Conservation (phyloP, 2,329 filamentous ascomycete species). For the Fusarium proliferatum region DNA sequence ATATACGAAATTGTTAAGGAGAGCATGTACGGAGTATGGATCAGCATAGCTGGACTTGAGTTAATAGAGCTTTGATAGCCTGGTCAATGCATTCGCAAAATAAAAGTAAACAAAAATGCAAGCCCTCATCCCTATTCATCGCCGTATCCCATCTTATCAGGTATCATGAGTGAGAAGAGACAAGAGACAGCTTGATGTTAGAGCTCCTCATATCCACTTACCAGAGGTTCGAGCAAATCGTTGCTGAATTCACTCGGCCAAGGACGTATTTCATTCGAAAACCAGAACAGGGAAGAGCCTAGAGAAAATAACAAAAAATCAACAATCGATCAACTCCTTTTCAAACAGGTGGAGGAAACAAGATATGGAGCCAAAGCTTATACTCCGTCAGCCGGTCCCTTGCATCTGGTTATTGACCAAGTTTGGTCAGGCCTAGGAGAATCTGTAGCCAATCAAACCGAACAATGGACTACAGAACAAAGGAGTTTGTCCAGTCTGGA, state of each 20-base stretch:
- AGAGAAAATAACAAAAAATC: neutral
- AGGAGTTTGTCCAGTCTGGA: conserved; percentile 4
- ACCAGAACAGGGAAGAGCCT: neutral
- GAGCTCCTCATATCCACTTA: neutral
- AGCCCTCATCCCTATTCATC: neutral
- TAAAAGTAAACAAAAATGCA: neutral
- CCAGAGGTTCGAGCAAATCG: neutral
- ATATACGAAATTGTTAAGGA: neutral
- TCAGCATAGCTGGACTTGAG: neutral
- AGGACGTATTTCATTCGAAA: neutral
- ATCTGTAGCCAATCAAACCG: conserved; percentile 21
- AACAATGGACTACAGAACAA: conserved; percentile 12
- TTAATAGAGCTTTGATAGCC: neutral
- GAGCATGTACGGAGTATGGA: neutral
- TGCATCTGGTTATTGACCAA: conserved; percentile 17
- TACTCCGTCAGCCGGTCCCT: conserved; percentile 3
- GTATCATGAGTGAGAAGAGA: neutral
- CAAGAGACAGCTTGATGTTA: neutral
- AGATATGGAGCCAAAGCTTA: conserved; percentile 4
- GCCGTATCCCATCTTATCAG: neutral
- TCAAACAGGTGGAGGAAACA: conserved; percentile 1
- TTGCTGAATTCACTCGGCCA: neutral
- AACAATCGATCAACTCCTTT: conserved; percentile 15
- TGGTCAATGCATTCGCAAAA: neutral
- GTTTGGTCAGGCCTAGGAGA: conserved; percentile 1